Evolutionary conservation across 2,329 filamentous ascomycete genomes (phyloP).

Genomic region (Arthroderma sp.): DNA sequence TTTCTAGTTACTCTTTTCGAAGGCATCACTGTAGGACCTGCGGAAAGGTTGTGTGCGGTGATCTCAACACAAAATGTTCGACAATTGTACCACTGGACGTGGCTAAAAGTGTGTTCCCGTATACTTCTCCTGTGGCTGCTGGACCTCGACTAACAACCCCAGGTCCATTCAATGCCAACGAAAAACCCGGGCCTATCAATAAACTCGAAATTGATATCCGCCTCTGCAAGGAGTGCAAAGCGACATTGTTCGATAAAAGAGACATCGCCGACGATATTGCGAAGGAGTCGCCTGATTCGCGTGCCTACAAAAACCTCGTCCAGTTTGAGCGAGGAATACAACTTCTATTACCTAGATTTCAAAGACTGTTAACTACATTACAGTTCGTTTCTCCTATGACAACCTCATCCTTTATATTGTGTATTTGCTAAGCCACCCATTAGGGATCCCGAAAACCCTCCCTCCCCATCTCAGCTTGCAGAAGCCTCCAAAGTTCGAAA

Average conservation of each 20-base stretch:
- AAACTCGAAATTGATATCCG: conserved; percentile 66
- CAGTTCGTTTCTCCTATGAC: conserved; percentile 36
- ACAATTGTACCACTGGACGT: conserved; percentile 71
- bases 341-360: conserved; percentile 69
- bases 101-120: conserved; percentile 41
- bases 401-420: conserved; percentile 1
- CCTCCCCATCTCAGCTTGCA: conserved; percentile 56
- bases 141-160: too few relatives aligned
- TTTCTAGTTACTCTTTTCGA: conserved; percentile 82
- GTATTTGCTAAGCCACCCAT: neutral
- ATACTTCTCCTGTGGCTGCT: too few relatives aligned
- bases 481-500: conserved; percentile 86
- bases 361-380: conserved; percentile 57
- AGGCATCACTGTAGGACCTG: conserved; percentile 92
- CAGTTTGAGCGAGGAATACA: conserved; percentile 84
- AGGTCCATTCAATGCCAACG: too few relatives aligned
- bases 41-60: conserved; percentile 83
- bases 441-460: conserved; percentile 50
- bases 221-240: conserved; percentile 81
- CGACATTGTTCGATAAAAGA: conserved; percentile 55
- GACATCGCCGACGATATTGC: conserved; percentile 63
- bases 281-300: conserved; percentile 58
- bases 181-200: conserved; percentile 28
- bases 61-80: conserved; percentile 72
- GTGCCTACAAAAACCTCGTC: conserved; percentile 67